Base-by-base conservation (phyloP, 441 rosid species). In the Adansonia grandidieri region DNA sequence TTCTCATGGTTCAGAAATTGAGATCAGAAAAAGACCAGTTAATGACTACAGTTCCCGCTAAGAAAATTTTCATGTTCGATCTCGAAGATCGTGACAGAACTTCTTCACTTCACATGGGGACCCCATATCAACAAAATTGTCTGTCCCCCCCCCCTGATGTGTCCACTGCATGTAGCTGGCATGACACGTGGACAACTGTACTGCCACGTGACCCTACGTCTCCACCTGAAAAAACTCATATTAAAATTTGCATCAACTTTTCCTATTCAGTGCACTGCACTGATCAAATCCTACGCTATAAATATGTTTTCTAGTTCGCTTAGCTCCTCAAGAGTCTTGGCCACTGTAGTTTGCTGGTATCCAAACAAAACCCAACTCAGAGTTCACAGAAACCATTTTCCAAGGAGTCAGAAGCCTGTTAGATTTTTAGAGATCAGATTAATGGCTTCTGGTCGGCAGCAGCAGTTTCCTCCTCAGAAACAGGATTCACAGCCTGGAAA, bases 401-500 rank as follows among this genome's bases (percentile, higher is more conserved):
- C 65, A 51, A 82, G 56, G 10, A 80, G 32, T 24, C 81, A 1
- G 53, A 78, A 57, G 45, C 28, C 48, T n/a, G 42, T 9, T n/a
- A 42, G 61, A 66, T 10, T 17, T 9, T 42, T 32, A n/a, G 42
- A 66, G 76, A 19, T 28, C 60, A 71, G 42, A 50, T 37, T 37
- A 75, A 93, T 91, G 97, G 87, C 95, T 40, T 90, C 92, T 1
- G 81, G 80, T 14, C 83, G 68, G 24, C 68, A 76, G 3, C 68
- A 63, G 11, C 60, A 54, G 65, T 92, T 89, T 64, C 94, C 91
- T 22, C 88, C 87, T 47, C 94, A 92, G 83, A 82, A 80, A 85
- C 97, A 91, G 84, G 87, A 85, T 22, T 72, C 58, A 3, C 97
- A 91, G 77, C 98, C 92, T 22, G 95, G 97, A 11, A 83, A 84